Evolutionary conservation across 257 asterid species (phyloP).

Genomic region (Cinchona pubescens): DNA sequence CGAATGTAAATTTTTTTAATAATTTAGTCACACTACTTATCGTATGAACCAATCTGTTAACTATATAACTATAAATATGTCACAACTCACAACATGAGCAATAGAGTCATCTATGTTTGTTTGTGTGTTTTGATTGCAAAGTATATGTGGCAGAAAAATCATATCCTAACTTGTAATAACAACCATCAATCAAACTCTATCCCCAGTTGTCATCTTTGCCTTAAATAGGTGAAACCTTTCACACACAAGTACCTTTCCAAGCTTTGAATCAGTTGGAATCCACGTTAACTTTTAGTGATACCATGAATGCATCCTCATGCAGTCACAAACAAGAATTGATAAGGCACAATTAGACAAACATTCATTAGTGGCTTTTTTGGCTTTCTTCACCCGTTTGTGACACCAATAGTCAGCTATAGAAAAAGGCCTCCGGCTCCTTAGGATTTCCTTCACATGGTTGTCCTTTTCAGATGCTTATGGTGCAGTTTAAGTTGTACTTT

Average conservation of each 20-base stretch:
- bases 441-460: slow-evolving; percentile 2
- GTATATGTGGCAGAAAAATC: slow-evolving; percentile 30
- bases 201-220: slow-evolving; percentile 22
- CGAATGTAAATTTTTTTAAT: too few species aligned
- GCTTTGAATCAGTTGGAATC: slow-evolving; percentile 12
- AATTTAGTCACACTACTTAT: too few species aligned
- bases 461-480: neutral
- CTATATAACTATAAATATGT: too few species aligned
- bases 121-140: slow-evolving; percentile 1
- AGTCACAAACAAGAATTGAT: slow-evolving; percentile 10
- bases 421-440: neutral
- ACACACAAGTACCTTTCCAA: slow-evolving; percentile 36
- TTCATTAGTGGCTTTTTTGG: slow-evolving; percentile 1
- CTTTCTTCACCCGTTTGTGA: slow-evolving; percentile 2
- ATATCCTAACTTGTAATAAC: slow-evolving; percentile 23
- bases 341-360: slow-evolving; percentile 2
- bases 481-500: neutral
- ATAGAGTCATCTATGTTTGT: neutral
- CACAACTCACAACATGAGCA: neutral
- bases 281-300: slow-evolving; percentile 17
- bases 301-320: slow-evolving; percentile 16
- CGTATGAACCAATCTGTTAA: too few species aligned
- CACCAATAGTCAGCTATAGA: slow-evolving; percentile 12
- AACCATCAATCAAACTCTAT: slow-evolving; percentile 38
- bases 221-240: slow-evolving; percentile 18